These are phyloP conservation scores for Rhizopogon roseolus DNA, from an alignment of 768 basidiomycete genomes.

Conservation along the genomic window DNA sequence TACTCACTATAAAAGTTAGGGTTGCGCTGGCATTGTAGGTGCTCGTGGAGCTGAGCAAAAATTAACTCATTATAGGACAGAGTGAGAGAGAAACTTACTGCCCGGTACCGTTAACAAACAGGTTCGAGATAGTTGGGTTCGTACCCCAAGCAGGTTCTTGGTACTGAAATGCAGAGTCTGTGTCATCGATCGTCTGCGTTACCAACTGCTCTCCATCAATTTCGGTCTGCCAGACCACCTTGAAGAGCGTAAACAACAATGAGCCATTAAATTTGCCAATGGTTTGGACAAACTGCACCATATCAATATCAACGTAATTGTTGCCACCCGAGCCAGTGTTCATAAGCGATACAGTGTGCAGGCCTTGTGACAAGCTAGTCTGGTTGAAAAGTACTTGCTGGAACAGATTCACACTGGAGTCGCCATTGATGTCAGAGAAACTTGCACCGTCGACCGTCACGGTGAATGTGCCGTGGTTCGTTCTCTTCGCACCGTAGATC, in stretches of 20 bases:
- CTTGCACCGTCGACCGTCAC: conserved; percentile 35
- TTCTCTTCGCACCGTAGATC: conserved; percentile 46
- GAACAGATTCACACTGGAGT: conserved; percentile 22
- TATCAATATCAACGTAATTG: conserved; percentile 42
- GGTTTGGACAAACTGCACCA: conserved; percentile 22
- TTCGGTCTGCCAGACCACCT: conserved; percentile 26
- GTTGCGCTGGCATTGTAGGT: conserved; percentile 26
- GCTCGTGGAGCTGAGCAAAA: conserved; percentile 26
- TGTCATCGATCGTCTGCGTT: conserved; percentile 25
- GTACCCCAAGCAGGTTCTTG: conserved; percentile 30
- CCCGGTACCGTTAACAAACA: conserved; percentile 38
- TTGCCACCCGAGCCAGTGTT: conserved; percentile 28
- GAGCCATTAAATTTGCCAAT: neutral
- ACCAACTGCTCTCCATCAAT: conserved; percentile 11
- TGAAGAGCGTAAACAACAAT: neutral
- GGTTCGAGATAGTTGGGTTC: conserved; percentile 24
- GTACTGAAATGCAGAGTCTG: conserved; percentile 35
- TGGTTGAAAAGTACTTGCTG: conserved; percentile 37
- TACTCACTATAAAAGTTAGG: conserved; percentile 36
- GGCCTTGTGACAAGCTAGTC: conserved; percentile 25
- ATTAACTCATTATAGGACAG: neutral
- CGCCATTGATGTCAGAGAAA: conserved; percentile 26
- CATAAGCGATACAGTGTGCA: conserved; percentile 31
- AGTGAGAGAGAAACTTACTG: conserved; percentile 23
- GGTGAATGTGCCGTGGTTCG: conserved; percentile 41